Evolutionary conservation across 1,284 basidiomycete genomes (phyloP).

Genomic region (Thecaphora thlaspeos): DNA sequence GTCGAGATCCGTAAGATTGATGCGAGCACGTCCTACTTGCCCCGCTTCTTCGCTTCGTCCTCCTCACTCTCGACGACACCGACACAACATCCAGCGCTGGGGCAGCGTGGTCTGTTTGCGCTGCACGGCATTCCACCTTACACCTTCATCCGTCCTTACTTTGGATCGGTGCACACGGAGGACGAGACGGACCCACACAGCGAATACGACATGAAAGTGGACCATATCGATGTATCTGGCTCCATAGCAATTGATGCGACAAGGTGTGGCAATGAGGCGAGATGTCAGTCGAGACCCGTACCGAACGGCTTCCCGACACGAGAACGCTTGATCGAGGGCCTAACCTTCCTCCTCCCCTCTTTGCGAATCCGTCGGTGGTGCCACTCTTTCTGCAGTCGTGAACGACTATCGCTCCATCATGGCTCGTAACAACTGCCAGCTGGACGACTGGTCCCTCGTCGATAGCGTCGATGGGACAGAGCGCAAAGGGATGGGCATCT

Average conservation of each 20-base stretch:
- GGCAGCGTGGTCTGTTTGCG: neutral
- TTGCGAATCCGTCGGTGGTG: no score
- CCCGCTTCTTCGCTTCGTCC: neutral
- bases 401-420: constrained; percentile 51
- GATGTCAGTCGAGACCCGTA: no score
- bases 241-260: neutral
- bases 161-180: neutral
- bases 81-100: neutral
- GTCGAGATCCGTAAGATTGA: neutral
- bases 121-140: neutral
- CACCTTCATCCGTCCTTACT: neutral
- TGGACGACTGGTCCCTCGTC: neutral
- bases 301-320: no score
- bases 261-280: constrained; percentile 72
- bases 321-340: no score
- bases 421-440: constrained; percentile 16
- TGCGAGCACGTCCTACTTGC: neutral
- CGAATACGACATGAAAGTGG: neutral
- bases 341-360: no score
- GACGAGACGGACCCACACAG: neutral
- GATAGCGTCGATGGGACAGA: neutral
- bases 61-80: neutral
- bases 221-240: neutral
- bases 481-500: constrained; percentile 31
- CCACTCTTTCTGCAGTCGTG: no score